phyloP scores from a whole-genome alignment of 2,329 filamentous ascomycete genomes.

The Ophidiomyces ophidiicola region DNA sequence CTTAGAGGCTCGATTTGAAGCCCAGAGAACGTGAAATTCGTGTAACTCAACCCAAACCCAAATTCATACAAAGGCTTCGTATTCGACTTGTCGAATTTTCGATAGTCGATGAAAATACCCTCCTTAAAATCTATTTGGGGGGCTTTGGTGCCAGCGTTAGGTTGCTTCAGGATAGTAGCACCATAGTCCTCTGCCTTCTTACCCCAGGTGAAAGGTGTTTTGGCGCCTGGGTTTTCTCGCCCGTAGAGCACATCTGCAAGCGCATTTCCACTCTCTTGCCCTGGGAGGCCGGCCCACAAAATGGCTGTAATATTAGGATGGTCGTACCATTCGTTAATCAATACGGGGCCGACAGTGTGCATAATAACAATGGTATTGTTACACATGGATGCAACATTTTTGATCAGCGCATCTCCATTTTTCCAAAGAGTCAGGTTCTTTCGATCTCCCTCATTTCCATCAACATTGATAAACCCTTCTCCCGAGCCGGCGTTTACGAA shows the following conservation, averaged over 20 bases:
- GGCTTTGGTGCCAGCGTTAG: conserved; percentile 45
- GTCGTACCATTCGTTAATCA: conserved; percentile 51
- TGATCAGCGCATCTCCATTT: conserved; percentile 65
- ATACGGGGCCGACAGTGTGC: conserved; percentile 69
- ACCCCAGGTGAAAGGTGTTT: conserved; percentile 51
- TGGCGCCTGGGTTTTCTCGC: conserved; percentile 49
- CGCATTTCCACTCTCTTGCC: conserved; percentile 63
- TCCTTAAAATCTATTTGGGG: conserved; percentile 50
- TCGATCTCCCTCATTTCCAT: conserved; percentile 75
- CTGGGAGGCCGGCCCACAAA: conserved; percentile 62
- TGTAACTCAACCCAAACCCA: conserved; percentile 49
- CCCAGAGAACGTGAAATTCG: conserved; percentile 46
- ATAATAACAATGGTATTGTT: conserved; percentile 88
- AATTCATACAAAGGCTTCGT: conserved; percentile 49
- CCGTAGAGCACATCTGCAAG: conserved; percentile 65
- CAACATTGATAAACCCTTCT: conserved; percentile 74
- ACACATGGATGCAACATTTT: conserved; percentile 63
- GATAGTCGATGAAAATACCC: conserved; percentile 48
- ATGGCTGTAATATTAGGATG: conserved; percentile 62
- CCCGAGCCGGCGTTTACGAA: conserved; percentile 82
- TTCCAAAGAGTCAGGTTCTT: conserved; percentile 89
- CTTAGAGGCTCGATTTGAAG: conserved; percentile 37
- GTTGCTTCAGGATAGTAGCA: conserved; percentile 43
- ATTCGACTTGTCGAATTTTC: conserved; percentile 39
- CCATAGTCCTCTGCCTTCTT: conserved; percentile 43